Base-by-base conservation (phyloP, 1,284 basidiomycete species). In the Cryptococcus hybrid region DNA sequence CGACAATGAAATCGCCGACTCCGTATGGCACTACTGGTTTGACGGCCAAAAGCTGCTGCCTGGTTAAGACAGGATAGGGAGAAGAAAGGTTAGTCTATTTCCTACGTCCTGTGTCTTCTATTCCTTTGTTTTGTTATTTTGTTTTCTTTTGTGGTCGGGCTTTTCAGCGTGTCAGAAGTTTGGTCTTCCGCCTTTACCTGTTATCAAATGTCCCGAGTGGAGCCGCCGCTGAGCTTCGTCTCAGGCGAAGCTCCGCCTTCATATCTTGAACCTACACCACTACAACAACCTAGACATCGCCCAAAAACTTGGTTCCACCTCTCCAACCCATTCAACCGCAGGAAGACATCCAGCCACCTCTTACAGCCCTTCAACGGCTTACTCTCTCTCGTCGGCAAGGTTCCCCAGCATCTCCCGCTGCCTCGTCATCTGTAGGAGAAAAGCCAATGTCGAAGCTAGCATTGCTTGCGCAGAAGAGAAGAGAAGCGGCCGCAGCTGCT, bases 11-110 rank as follows among this genome's bases (percentile, higher is more conserved):
- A 89, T 99, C 74, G 85, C 84, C 68, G 88, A 93, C 64, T 83
- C 84, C 1, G 80, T 98, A 47, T 98, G 92, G 88, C 87, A 98
- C 66, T 86, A 82, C 66, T 90, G 89, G 78, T 98, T 96, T 69
- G 87, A 97, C 69, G 83, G 89, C 15, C 86, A 91, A 44, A 87
- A 69, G 86, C 89, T 5, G 79, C 94, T 12, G 78, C 84, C 42
- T 89, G 86, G 83, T 80, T 92, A 30, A 66, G 88, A 36, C 77
- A 77, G 59, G 76, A 79, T 44, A 67, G 74, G 64, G 75, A 86
- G 35, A 86, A 88, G 66, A 90, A 88, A 90, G 92, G 92, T 95
- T 80, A 88, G 84, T 78, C 18, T 15, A 35, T 15, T 61, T 65
- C 59, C 35, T 48, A 15, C 40, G 2, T 15, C 15, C 15, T 42